These are phyloP conservation scores for Echinochloa phyllopogon DNA, from an alignment of 176 grass and related monocot species.

Conservation along the genomic window DNA sequence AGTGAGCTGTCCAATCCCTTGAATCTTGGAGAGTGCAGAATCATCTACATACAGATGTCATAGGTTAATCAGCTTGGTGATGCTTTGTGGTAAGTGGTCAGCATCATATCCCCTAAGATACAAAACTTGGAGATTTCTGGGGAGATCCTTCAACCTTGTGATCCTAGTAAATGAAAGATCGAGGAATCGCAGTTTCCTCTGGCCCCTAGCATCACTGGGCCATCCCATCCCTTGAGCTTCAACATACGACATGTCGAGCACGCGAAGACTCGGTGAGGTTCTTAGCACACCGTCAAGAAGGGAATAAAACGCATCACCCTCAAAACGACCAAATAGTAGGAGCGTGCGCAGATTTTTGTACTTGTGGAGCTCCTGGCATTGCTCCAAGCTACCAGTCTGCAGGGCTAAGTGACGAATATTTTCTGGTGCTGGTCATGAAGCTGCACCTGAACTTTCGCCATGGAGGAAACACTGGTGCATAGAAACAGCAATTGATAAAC, in stretches of 20 bases:
- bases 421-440: not conserved
- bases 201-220: not conserved
- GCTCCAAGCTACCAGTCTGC: constrained; percentile 4
- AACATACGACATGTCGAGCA: constrained; percentile 14
- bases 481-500: not conserved
- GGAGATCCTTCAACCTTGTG: not conserved
- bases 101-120: not conserved
- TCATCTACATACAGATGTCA: constrained; percentile 31
- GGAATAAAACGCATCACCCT: not conserved
- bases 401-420: constrained; percentile 35
- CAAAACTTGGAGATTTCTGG: not conserved
- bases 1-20: constrained; percentile 47
- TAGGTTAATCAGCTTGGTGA: constrained; percentile 42
- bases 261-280: not conserved
- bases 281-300: not conserved
- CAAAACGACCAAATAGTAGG: constrained; percentile 1
- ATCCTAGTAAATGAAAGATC: not conserved
- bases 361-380: not conserved
- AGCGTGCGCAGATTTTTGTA: constrained; percentile 7
- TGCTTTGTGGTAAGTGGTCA: constrained; percentile 26
- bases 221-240: not conserved
- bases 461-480: not conserved
- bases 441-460: not conserved
- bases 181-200: not conserved
- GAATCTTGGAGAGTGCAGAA: constrained; percentile 4